phyloP scores from a whole-genome alignment of 2,329 filamentous ascomycete species.

The Fusarium compactum region DNA sequence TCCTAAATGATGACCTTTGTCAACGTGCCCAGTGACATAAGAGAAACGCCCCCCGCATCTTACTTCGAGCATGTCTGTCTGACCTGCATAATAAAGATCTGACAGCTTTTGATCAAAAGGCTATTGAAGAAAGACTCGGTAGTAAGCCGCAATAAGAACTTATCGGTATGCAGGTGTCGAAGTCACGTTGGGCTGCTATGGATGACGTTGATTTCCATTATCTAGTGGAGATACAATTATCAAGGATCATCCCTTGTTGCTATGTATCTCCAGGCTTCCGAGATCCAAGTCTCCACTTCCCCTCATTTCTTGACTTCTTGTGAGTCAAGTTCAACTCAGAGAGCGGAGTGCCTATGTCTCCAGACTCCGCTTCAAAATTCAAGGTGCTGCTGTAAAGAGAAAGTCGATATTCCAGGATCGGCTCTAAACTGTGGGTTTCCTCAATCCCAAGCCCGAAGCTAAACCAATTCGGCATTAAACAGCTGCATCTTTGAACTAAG shows the following conservation, averaged over 20 bases:
- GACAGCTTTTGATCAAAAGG: slow-evolving; percentile 9
- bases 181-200: slow-evolving; percentile 33
- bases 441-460: slow-evolving; percentile 25
- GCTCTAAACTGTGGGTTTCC: slow-evolving; percentile 17
- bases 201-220: slow-evolving; percentile 38
- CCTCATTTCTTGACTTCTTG: slow-evolving; percentile 36
- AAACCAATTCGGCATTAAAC: slow-evolving; percentile 32
- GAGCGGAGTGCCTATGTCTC: slow-evolving; percentile 17
- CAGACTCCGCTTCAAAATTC: slow-evolving; percentile 10
- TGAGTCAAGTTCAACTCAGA: slow-evolving; percentile 13
- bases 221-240: slow-evolving; percentile 10
- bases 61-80: background rate
- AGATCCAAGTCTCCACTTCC: slow-evolving; percentile 44
- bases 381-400: slow-evolving; percentile 27
- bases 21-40: slow-evolving; percentile 2
- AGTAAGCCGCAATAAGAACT: slow-evolving; percentile 10
- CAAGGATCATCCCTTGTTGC: slow-evolving; percentile 35
- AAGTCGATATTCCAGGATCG: slow-evolving; percentile 28
- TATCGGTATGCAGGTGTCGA: slow-evolving; percentile 1
- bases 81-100: slow-evolving; percentile 26
- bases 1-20: background rate
- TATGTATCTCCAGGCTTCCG: background rate
- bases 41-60: slow-evolving; percentile 3
- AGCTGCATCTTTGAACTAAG: slow-evolving; percentile 33
- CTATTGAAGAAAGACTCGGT: background rate